These are phyloP conservation scores for Thalassiosira sp. DNA, from an alignment of 352 stramenopile species.

Conservation along the genomic window DNA sequence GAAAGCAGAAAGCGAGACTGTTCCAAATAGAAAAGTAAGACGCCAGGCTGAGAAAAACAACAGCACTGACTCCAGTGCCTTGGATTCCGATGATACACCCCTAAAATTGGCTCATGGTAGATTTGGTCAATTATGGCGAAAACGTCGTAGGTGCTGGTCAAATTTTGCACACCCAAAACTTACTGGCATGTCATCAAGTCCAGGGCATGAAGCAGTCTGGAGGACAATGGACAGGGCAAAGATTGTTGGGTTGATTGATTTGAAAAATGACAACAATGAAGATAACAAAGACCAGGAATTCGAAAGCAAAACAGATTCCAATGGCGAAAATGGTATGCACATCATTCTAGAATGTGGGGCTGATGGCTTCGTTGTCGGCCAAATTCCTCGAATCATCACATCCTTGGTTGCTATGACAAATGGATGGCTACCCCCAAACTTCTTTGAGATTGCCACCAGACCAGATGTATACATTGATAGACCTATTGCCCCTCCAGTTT, in stretches of 20 bases:
- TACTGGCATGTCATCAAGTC: constrained; percentile 55
- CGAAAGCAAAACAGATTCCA: constrained; percentile 11
- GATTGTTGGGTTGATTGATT: constrained; percentile 56
- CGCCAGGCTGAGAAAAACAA: constrained; percentile 29
- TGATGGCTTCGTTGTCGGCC: constrained; percentile 69
- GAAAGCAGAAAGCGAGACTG: constrained; percentile 32
- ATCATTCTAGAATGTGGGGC: constrained; percentile 67
- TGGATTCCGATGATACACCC: constrained; percentile 3
- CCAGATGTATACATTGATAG: constrained; percentile 55
- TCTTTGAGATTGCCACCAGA: constrained; percentile 54
- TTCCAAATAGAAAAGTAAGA: constrained; percentile 28
- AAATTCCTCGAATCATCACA: constrained; percentile 65
- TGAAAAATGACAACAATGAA: neutral
- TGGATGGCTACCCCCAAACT: constrained; percentile 61
- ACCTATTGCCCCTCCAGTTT: constrained; percentile 44
- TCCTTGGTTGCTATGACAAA: constrained; percentile 66
- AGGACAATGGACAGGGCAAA: constrained; percentile 58
- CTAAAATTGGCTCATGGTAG: constrained; percentile 46
- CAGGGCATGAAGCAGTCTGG: constrained; percentile 69
- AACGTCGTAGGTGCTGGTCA: constrained; percentile 60
- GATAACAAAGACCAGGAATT: constrained; percentile 3
- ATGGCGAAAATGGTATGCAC: constrained; percentile 27
- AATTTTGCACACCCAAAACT: constrained; percentile 66
- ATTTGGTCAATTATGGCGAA: constrained; percentile 63
- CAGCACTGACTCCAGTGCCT: neutral